A percentile compares a stretch with the other conserved stretches of the same genome.
Evolutionary conservation across 331 rosid genomes (phyloP).

Genomic region (Acacia concinna): DNA sequence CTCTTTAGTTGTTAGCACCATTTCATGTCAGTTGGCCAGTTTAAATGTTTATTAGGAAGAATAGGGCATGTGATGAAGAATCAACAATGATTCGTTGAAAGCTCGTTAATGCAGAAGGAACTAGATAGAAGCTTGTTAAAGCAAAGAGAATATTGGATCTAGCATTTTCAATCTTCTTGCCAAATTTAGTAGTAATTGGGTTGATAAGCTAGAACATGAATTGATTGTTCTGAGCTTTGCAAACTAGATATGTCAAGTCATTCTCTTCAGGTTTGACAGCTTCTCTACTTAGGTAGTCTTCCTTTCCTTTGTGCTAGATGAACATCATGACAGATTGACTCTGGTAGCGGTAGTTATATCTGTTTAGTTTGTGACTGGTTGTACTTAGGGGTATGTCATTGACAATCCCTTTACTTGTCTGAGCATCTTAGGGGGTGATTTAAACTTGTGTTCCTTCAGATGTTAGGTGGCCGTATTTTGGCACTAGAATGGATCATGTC

Average conservation of each 20-base stretch:
- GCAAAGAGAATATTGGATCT: not conserved
- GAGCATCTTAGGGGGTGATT: not conserved
- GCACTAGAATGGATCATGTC: not conserved
- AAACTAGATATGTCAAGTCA: not conserved
- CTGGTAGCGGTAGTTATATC: not conserved
- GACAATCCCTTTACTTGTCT: not conserved
- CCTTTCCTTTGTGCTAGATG: not conserved
- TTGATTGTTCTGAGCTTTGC: not conserved
- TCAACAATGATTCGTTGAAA: not conserved
- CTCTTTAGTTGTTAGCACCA: not conserved
- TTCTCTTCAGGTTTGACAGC: not conserved
- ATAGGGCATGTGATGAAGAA: not conserved
- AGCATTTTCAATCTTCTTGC: not conserved
- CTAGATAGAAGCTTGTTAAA: not conserved
- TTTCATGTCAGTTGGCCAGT: not conserved
- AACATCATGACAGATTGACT: not conserved
- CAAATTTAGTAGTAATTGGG: not conserved
- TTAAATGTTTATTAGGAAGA: not conserved
- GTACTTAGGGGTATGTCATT: not conserved
- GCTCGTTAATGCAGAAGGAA: not conserved
- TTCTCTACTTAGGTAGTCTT: not conserved
- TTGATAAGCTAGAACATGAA: not conserved
- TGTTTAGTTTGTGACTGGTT: not conserved
- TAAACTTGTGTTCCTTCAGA: not conserved
- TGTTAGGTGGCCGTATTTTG: not conserved